Conservation (phyloP, 306 rosid species). For the Luffa acutangula region DNA sequence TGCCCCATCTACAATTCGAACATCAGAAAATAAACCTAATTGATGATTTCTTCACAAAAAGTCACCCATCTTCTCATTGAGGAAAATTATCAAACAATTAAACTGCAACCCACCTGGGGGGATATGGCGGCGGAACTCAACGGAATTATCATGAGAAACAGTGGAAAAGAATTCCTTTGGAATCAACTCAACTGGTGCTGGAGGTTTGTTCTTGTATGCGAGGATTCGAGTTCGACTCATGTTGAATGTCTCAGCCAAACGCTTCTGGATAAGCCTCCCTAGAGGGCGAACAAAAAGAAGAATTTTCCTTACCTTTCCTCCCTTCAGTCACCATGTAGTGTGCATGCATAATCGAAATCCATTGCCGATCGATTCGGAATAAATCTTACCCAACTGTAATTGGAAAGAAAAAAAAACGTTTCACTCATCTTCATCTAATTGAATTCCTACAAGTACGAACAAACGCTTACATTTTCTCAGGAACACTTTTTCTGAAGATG, state of each 20-base stretch:
- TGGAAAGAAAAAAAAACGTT: slow-evolving; percentile 8
- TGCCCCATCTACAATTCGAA: neutral
- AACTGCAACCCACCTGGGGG: slow-evolving; percentile 37
- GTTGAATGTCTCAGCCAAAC: slow-evolving; percentile 26
- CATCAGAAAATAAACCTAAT: neutral
- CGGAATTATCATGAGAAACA: slow-evolving; percentile 16
- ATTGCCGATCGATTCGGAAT: no score
- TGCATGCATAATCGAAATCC: slow-evolving; percentile 16
- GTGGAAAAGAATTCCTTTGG: slow-evolving; percentile 29
- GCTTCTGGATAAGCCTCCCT: slow-evolving; percentile 29
- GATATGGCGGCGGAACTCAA: slow-evolving; percentile 35
- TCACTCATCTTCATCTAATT: slow-evolving; percentile 8
- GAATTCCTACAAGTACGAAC: no score
- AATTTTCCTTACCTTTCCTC: slow-evolving; percentile 38
- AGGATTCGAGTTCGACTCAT: slow-evolving; percentile 52
- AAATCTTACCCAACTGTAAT: no score
- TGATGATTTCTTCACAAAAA: neutral
- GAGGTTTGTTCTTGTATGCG: slow-evolving; percentile 17
- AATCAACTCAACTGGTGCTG: slow-evolving; percentile 32
- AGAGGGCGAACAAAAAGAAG: slow-evolving; percentile 30
- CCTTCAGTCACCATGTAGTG: neutral
- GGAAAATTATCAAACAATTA: neutral
- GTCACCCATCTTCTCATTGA: neutral
- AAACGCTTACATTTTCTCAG: no score
- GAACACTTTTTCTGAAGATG: no score